Percentiles rank a stretch among this genome's conserved stretches.
Evolutionary conservation across 2,329 filamentous ascomycete species (phyloP).

Genomic region (Coleophoma eucalyptorum): DNA sequence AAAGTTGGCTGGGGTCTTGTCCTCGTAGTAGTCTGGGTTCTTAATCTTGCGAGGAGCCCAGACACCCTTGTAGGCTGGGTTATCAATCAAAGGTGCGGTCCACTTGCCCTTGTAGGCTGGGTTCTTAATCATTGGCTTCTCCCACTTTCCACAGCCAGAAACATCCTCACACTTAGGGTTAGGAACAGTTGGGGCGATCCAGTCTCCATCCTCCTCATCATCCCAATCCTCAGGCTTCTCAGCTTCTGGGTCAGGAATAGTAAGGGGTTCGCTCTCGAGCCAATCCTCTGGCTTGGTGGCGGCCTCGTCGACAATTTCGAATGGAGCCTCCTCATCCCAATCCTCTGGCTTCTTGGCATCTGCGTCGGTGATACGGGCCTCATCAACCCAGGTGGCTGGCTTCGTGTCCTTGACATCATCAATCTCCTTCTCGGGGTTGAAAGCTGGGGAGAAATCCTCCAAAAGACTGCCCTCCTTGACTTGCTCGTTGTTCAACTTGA

Average conservation of each 20-base stretch:
- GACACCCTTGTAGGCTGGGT: constrained; percentile 94
- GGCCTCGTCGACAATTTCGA: constrained; percentile 91
- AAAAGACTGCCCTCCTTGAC: constrained; percentile 88
- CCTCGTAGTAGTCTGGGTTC: constrained; percentile 95
- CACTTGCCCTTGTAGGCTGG: constrained; percentile 99
- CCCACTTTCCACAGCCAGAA: constrained; percentile 93
- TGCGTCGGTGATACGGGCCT: constrained; percentile 85
- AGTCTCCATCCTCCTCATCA: constrained; percentile 99
- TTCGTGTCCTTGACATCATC: constrained; percentile 92
- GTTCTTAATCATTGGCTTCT: constrained; percentile 88
- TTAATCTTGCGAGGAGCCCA: constrained; percentile 95
- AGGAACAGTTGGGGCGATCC: constrained; percentile 81
- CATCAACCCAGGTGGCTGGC: constrained; percentile 94
- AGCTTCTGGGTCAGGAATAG: constrained; percentile 86
- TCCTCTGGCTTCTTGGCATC: constrained; percentile 95
- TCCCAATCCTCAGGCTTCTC: constrained; percentile 99
- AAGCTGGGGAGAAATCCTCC: constrained; percentile 88
- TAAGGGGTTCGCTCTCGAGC: constrained; percentile 84
- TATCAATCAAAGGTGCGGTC: constrained; percentile 88
- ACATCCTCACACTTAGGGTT: constrained; percentile 95
- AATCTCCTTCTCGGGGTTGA: constrained; percentile 94
- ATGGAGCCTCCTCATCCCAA: constrained; percentile 98
- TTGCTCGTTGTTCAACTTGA: constrained; percentile 86
- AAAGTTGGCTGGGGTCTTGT: constrained; percentile 94
- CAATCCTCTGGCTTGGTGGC: constrained; percentile 92